Conservation (phyloP, 2,329 filamentous ascomycete species). For the Davidsoniella neocaledoniae region DNA sequence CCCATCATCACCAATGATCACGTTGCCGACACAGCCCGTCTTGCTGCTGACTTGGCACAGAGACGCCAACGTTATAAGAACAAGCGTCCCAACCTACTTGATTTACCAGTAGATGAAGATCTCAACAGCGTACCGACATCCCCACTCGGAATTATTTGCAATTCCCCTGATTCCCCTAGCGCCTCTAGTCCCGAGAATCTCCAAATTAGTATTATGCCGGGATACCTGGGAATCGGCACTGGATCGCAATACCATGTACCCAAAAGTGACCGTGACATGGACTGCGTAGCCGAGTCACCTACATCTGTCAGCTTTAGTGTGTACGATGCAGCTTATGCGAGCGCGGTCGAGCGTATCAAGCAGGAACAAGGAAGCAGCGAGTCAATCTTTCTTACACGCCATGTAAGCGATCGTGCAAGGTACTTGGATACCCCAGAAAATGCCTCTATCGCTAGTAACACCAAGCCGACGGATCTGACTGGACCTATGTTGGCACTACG, state of each 20-base stretch:
- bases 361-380: no score
- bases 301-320: slow-evolving; percentile 72
- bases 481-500: slow-evolving; percentile 3
- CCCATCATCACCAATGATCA: slow-evolving; percentile 10
- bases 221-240: slow-evolving; percentile 63
- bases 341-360: no score
- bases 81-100: slow-evolving; percentile 11
- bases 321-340: slow-evolving; percentile 39
- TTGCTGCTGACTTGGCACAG: slow-evolving; percentile 7
- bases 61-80: slow-evolving; percentile 4
- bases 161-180: no score
- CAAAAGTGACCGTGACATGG: slow-evolving; percentile 27
- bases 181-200: no score
- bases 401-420: no score
- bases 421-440: no score
- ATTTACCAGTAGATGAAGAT: slow-evolving; percentile 20
- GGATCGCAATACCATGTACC: slow-evolving; percentile 24
- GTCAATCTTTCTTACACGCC: no score
- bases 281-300: slow-evolving; percentile 48
- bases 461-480: neutral
- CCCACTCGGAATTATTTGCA: no score
- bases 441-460: no score
- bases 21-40: slow-evolving; percentile 5
- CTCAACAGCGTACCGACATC: no score
- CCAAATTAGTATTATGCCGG: slow-evolving; percentile 22